phyloP scores from a whole-genome alignment of 257 asterid species.

The Rehmannia glutinosa region DNA sequence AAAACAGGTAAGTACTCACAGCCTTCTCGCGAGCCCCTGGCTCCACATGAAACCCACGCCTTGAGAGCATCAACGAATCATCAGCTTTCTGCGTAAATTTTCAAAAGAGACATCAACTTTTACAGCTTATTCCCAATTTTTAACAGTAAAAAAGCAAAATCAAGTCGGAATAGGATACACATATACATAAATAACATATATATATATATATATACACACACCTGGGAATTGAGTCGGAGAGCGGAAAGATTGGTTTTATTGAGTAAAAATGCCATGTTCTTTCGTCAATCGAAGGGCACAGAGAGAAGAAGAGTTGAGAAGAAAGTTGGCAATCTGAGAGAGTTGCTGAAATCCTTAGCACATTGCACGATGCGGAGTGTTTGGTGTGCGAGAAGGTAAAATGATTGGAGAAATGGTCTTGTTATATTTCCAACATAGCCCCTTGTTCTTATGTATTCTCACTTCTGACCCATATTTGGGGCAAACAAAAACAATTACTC shows the following conservation, averaged over 20 bases:
- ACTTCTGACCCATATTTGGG: neutral
- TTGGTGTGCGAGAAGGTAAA: neutral
- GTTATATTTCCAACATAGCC: constrained; percentile 13
- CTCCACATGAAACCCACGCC: constrained; percentile 74
- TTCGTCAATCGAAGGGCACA: neutral
- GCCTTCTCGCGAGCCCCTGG: constrained; percentile 92
- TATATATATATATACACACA: neutral
- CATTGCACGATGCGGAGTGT: neutral
- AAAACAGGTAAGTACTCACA: constrained; percentile 37
- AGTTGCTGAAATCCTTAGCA: neutral
- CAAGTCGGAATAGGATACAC: too few relatives aligned
- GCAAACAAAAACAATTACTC: neutral
- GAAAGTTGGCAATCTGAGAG: neutral
- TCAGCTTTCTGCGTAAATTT: constrained; percentile 29
- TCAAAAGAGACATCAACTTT: constrained; percentile 13
- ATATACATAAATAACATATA: too few relatives aligned
- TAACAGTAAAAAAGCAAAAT: neutral
- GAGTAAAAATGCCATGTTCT: constrained; percentile 51
- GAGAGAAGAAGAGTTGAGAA: constrained; percentile 1
- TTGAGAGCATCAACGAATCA: constrained; percentile 35
- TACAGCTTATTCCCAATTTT: constrained; percentile 9
- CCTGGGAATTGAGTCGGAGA: constrained; percentile 51
- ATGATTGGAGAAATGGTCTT: neutral
- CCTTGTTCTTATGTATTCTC: neutral
- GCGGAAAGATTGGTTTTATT: constrained; percentile 45